Evolutionary conservation across 331 rosid genomes (phyloP), one percentile per base, ranked within the genome.

Genomic region (Cydonia oblonga): DNA sequence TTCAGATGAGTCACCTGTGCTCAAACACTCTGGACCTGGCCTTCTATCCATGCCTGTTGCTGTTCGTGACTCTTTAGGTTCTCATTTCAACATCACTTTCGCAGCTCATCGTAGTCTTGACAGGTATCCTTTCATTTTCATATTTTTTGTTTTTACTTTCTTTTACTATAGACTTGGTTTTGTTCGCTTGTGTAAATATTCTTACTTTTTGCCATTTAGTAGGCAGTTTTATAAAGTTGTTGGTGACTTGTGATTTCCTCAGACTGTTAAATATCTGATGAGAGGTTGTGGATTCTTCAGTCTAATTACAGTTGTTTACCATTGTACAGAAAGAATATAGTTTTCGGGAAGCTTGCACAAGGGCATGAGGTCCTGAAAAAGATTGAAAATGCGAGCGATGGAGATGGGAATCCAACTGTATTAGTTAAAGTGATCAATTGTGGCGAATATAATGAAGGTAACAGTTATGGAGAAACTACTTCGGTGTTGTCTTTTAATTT

Each of bases 391-490:
- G 90, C 59, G 42, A 96, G 90, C 76, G 96, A 84, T 44, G 90
- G 86, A 56, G 92, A 87, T 63, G 97, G 96, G 53, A 81, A 24
- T 71, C 97, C 96, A 73, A 74, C 92, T 69, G 97, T 91, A 70
- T 88, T 95, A 23, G 97, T 93, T 75, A 93, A 93, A 85, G 87
- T 93, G 40, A 83, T 93, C 75, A 78, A 88, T 62, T 93, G 96
- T 79, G 98, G 98, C 40, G 98, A 93, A 84, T 81, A 81, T 79
- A 86, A 46, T 9, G 92, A 86, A 69, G 97, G 98, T 93, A 76
- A 63, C 72, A 66, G 57, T 81, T 49, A 22, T 26, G 5, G 22
- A 24, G 9, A 7, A 42, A 44, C 63, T 44, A 2, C 22, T 7
- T 33, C 10, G 9, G 20, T 16, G 54, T 5, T 5, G 11, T 9